These are phyloP conservation scores for Fraxinus paxiana DNA, from an alignment of 305 asterid species.

Conservation along the genomic window DNA sequence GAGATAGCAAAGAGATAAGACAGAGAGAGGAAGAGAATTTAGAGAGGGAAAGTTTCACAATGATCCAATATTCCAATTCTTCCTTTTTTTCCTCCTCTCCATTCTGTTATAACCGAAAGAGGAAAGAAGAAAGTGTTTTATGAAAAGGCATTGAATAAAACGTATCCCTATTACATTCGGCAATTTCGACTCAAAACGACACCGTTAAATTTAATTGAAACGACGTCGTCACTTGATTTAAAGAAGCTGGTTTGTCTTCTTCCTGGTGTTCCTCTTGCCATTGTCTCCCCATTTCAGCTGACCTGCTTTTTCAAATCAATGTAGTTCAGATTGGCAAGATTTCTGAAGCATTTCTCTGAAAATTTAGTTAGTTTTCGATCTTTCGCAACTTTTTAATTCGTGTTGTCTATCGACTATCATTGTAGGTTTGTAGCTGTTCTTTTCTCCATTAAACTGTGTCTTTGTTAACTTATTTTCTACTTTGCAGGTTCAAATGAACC, in stretches of 20 bases:
- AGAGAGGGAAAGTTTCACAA: background rate
- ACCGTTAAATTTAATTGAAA: background rate
- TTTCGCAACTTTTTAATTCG: background rate
- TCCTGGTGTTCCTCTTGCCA: background rate
- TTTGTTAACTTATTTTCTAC: background rate
- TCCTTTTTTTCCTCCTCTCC: background rate
- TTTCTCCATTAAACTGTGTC: background rate
- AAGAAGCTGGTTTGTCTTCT: background rate
- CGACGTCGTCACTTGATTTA: background rate
- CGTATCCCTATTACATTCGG: background rate
- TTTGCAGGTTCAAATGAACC: conserved; percentile 47
- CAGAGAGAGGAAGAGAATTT: background rate
- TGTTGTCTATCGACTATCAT: background rate
- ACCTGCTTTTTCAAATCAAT: background rate
- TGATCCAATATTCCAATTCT: background rate
- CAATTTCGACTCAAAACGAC: background rate
- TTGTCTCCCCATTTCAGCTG: background rate
- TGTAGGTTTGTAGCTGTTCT: background rate
- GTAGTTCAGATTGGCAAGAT: background rate
- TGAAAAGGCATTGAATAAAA: background rate
- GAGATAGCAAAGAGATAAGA: background rate
- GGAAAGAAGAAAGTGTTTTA: background rate
- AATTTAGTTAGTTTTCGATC: background rate
- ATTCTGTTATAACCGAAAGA: background rate
- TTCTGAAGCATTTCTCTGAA: background rate